Base-by-base conservation (phyloP, 306 rosid genomes). In the Vicia sativa region DNA sequence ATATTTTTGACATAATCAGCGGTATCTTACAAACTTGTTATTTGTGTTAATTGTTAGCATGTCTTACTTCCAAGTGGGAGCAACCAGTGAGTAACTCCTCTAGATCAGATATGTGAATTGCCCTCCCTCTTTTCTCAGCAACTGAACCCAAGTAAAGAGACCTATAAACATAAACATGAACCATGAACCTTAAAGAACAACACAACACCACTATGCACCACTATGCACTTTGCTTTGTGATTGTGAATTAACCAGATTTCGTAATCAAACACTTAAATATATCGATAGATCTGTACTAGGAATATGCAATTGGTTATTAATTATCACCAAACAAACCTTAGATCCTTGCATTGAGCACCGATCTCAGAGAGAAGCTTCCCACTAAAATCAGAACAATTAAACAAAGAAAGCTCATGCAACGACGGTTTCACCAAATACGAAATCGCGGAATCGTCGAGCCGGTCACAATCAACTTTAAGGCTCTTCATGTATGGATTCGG, bases 111-210 rank as follows among this genome's bases (percentile, higher is more conserved):
- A 82, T 79, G 66, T 93, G 90, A 86, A 93, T 80, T 0, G 86
- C 66, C 82, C 88, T 92, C 78, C 90, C 93, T 85, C 89, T 78
- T 34, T 82, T 88, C 53, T 84, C 95, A 0, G 96, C 97, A 25
- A 93, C 91, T 2, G 96, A 93, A 15, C 97, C 91, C 90, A 93
- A 80, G 77, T 83, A 90, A 70, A 93, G 96, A 74, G 89, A 86
- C 90, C 95, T 88, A 82, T 46, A 68, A 46, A 67, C 57, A 67
- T 34, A 70, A 71, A 80, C 72, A 21, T 21, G 67, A 66, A 79
- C 58, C 64, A 74, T 77, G 71, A 26, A 55, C 71, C 23, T 21
- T 21, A 21, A 21, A 21, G 23, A 44, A 15, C 75, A 76, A 15
- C 59, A 62, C 63, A 8, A 37, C 52, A 49, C 65, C 39, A 14